phyloP scores from a whole-genome alignment of 2,329 filamentous ascomycete species.

The Aspergillus pseudonomiae region DNA sequence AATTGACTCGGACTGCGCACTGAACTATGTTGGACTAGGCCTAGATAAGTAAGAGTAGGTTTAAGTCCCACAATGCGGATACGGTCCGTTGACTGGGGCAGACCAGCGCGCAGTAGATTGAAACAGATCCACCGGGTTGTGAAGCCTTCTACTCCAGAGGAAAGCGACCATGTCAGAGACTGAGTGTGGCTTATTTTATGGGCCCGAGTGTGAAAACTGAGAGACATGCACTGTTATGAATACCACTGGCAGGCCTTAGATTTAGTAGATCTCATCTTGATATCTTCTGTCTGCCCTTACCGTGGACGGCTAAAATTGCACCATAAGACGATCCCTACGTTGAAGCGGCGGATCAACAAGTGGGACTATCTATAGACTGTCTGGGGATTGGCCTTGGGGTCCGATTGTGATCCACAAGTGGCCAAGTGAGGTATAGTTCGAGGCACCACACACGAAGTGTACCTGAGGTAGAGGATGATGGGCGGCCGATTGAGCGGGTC shows the following conservation, averaged over 20 bases:
- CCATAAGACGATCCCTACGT: neutral
- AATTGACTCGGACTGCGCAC: neutral
- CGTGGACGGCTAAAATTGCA: slow-evolving; percentile 1
- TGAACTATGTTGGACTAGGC: neutral
- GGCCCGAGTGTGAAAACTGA: neutral
- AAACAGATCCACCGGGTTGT: slow-evolving; percentile 11
- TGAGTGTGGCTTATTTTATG: neutral
- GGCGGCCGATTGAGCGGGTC: neutral
- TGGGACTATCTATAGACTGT: slow-evolving; percentile 8
- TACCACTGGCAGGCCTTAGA: neutral
- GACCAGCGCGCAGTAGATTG: slow-evolving; percentile 17
- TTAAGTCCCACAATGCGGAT: slow-evolving; percentile 12
- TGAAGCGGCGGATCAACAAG: slow-evolving; percentile 9
- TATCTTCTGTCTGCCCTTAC: neutral
- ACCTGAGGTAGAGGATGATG: neutral
- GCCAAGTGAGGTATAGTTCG: neutral
- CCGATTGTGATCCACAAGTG: slow-evolving; percentile 6
- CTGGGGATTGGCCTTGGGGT: slow-evolving; percentile 9
- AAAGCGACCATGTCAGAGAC: neutral
- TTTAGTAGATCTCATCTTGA: neutral
- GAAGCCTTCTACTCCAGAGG: neutral
- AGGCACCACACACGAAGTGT: neutral
- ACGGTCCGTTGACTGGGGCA: slow-evolving; percentile 18
- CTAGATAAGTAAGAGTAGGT: neutral
- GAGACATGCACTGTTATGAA: neutral